Base-by-base conservation (phyloP, 192 early-diverging fungal species). In the Coemansia sp. region DNA sequence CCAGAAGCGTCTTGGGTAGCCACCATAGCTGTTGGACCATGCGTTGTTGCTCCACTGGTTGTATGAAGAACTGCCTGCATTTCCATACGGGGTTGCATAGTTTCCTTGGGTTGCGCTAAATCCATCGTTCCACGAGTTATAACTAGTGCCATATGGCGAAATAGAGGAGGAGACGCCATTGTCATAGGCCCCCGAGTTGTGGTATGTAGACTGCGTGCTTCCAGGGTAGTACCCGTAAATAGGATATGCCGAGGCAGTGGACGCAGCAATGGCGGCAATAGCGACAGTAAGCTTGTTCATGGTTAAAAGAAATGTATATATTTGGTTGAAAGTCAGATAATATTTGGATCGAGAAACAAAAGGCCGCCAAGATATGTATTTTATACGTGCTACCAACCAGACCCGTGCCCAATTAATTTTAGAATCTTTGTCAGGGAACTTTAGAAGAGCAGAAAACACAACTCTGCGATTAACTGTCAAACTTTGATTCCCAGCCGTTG, bases 11-110 rank as follows among this genome's bases (percentile, higher is more conserved):
- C 67, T 65, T 10, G 66, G 59, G 19, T 62, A 69, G 14, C 55
- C 27, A 21, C 23, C 43, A 25, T 70, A 61, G 35, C 19, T 58
- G 57, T 70, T 70, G 7, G 68, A 75, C 51, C 60, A 75, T 0
- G 68, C 74, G n/a, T 66, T 75, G 49, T 61, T 75, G 51, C 38
- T 70, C 68, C 74, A 75, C 56, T 70, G 67, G 48, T 59, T 70
- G 19, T 53, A 70, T 7, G 59, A 70, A 0, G 63, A 65, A 43
- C 59, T 66, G 45, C 63, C 74, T 16, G 59, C 17, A 39, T 50
- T 54, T 22, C 64, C 61, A 25, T 63, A 70, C 4, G 64, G 74
- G 4, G 68, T 54, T 4, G 48, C 41, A 23, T 62, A 54, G 59
- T 47, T 67, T 52, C 38, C 43, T 39, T 70, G 68, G 2, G 57